Evolutionary conservation across 495 filamentous ascomycete species (phyloP).

Genomic region (Ramalina peruviana): DNA sequence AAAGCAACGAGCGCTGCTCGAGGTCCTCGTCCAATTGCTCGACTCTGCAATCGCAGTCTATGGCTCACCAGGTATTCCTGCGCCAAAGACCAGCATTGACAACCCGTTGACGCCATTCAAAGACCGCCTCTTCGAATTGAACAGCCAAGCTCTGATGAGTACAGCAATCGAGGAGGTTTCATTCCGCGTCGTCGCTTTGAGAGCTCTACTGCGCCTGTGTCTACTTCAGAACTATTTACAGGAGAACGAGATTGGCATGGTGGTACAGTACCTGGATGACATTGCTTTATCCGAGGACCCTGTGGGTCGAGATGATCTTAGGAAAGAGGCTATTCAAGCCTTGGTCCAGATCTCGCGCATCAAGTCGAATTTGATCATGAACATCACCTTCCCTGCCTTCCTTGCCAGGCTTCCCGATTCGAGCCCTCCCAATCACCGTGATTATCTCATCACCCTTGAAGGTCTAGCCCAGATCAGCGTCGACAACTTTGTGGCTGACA

Average conservation of each 20-base stretch:
- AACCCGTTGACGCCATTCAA: constrained; percentile 46
- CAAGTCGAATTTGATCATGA: constrained; percentile 52
- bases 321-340: constrained; percentile 48
- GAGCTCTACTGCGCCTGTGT: constrained; percentile 43
- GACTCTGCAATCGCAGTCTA: constrained; percentile 43
- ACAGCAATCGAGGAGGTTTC: constrained; percentile 50
- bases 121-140: constrained; percentile 46
- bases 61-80: constrained; percentile 38
- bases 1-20: constrained; percentile 55
- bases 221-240: constrained; percentile 42
- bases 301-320: constrained; percentile 41
- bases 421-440: constrained; percentile 24
- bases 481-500: constrained; percentile 53
- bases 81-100: constrained; percentile 17
- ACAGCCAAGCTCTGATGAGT: constrained; percentile 45
- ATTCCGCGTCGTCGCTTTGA: constrained; percentile 46
- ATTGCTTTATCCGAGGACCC: constrained; percentile 47
- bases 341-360: constrained; percentile 51
- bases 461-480: constrained; percentile 52
- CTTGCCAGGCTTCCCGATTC: constrained; percentile 53
- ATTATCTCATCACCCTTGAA: constrained; percentile 48
- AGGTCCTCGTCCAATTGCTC: constrained; percentile 45
- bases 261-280: constrained; percentile 52
- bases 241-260: constrained; percentile 47
- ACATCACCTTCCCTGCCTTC: constrained; percentile 60